phyloP scores from a whole-genome alignment of 805 yeast genomes.

The Yarrowia deformans region DNA sequence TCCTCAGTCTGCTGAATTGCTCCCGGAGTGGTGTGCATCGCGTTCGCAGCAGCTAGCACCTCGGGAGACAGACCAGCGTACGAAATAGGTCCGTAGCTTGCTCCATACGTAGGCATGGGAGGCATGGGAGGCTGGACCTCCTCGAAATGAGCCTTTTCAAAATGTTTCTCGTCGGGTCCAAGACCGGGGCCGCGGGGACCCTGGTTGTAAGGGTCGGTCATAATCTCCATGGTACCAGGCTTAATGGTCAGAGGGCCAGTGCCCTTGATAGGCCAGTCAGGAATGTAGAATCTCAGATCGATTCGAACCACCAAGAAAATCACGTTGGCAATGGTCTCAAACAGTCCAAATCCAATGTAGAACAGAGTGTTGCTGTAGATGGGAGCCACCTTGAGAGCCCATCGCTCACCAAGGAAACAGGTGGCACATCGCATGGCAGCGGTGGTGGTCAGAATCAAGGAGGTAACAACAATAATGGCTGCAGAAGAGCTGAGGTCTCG shows the following conservation, averaged over 20 bases:
- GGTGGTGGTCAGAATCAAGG: conserved; percentile 19
- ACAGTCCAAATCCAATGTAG: conserved; percentile 73
- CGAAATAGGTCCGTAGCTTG: conserved; percentile 8
- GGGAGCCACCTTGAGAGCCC: conserved; percentile 5
- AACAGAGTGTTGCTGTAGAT: conserved; percentile 49
- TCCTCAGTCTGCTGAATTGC: conserved; percentile 14
- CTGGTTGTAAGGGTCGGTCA: conserved; percentile 13
- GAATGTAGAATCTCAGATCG: conserved; percentile 81
- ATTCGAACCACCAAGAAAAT: conserved; percentile 70
- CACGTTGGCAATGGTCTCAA: conserved; percentile 65
- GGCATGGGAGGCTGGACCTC: conserved; percentile 31
- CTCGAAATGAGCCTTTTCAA: conserved; percentile 23
- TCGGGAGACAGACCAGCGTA: conserved; percentile 31
- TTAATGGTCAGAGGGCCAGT: conserved; percentile 50
- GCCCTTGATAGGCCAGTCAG: conserved; percentile 60
- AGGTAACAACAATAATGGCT: conserved; percentile 7
- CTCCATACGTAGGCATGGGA: conserved; percentile 32
- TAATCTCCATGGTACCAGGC: conserved; percentile 59
- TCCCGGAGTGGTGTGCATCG: conserved; percentile 17
- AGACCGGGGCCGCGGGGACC: background rate
- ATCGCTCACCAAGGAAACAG: conserved; percentile 35
- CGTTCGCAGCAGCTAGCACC: conserved; percentile 21
- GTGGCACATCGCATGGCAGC: conserved; percentile 38
- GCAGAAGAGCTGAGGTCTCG: conserved; percentile 8
- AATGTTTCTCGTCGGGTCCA: conserved; percentile 10